These are phyloP conservation scores for cucumber (Cucumis sativus) DNA, from an alignment of 306 rosid species.

Conservation along the genomic window DNA sequence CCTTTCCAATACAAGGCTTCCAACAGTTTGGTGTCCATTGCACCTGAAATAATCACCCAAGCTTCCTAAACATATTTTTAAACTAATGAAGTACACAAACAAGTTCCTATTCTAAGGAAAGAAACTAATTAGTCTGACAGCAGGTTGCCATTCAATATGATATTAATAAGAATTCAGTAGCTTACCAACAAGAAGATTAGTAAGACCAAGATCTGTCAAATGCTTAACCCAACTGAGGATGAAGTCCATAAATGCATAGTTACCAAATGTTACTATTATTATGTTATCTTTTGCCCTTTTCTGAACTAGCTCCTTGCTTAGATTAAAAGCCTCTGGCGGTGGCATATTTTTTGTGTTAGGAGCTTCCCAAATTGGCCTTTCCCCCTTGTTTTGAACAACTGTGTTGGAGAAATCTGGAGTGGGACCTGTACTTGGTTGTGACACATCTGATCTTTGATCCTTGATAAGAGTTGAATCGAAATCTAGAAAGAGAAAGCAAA, in stretches of 20 bases:
- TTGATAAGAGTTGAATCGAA: slow-evolving; percentile 15
- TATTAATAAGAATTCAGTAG: slow-evolving; percentile 1
- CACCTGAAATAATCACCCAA: slow-evolving; percentile 49
- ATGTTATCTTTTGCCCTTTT: slow-evolving; percentile 70
- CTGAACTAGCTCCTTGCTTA: slow-evolving; percentile 62
- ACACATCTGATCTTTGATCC: slow-evolving; percentile 24
- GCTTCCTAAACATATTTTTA: slow-evolving; percentile 7
- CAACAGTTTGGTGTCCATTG: slow-evolving; percentile 86
- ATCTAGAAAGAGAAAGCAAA: slow-evolving; percentile 20
- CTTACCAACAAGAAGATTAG: slow-evolving; percentile 91
- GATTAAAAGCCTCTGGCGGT: slow-evolving; percentile 36
- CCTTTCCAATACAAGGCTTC: slow-evolving; percentile 96
- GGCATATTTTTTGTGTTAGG: slow-evolving; percentile 49
- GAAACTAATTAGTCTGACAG: background rate
- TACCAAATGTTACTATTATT: slow-evolving; percentile 82
- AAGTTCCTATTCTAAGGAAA: background rate
- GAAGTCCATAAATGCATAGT: slow-evolving; percentile 97
- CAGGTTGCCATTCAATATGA: background rate
- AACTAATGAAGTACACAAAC: background rate
- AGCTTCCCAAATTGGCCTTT: slow-evolving; percentile 40
- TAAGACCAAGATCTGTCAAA: slow-evolving; percentile 55
- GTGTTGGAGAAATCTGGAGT: slow-evolving; percentile 14
- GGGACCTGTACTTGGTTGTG: slow-evolving; percentile 20
- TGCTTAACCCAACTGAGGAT: slow-evolving; percentile 87
- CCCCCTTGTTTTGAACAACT: slow-evolving; percentile 16